These are phyloP conservation scores for Cyclotella distinguenda DNA, from an alignment of 108 stramenopile genomes.

Conservation along the genomic window DNA sequence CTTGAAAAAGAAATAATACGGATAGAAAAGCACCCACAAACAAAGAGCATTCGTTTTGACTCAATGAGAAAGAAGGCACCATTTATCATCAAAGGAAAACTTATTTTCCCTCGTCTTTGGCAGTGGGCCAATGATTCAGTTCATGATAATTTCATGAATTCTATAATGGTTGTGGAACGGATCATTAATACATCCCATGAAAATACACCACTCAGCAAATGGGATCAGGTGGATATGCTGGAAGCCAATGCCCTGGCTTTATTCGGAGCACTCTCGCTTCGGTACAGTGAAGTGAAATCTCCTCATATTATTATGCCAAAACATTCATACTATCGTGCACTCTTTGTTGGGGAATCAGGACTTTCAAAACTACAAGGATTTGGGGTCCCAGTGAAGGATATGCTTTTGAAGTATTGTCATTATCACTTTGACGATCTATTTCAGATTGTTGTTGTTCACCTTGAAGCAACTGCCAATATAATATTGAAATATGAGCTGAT, in stretches of 20 bases:
- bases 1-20: slow-evolving; percentile 4
- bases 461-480: slow-evolving; percentile 13
- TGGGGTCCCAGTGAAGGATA: slow-evolving; percentile 20
- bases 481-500: slow-evolving; percentile 10
- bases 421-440: slow-evolving; percentile 23
- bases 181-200: slow-evolving; percentile 22
- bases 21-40: slow-evolving; percentile 12
- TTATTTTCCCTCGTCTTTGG: slow-evolving; percentile 15
- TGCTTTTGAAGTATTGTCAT: slow-evolving; percentile 12
- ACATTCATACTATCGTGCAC: not conserved
- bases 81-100: slow-evolving; percentile 2
- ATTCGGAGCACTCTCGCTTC: slow-evolving; percentile 20
- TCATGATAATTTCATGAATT: slow-evolving; percentile 14
- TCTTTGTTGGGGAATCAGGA: slow-evolving; percentile 8
- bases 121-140: slow-evolving; percentile 20
- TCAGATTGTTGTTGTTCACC: slow-evolving; percentile 8
- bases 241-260: slow-evolving; percentile 14
- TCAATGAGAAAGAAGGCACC: slow-evolving; percentile 1
- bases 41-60: not conserved
- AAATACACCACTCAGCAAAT: not conserved
- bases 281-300: slow-evolving; percentile 20
- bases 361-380: slow-evolving; percentile 10
- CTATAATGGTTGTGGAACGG: slow-evolving; percentile 10
- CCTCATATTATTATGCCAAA: slow-evolving; percentile 12
- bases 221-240: slow-evolving; percentile 10